Evolutionary conservation across 768 basidiomycete species (phyloP).

Genomic region (Astraeus odoratus): DNA sequence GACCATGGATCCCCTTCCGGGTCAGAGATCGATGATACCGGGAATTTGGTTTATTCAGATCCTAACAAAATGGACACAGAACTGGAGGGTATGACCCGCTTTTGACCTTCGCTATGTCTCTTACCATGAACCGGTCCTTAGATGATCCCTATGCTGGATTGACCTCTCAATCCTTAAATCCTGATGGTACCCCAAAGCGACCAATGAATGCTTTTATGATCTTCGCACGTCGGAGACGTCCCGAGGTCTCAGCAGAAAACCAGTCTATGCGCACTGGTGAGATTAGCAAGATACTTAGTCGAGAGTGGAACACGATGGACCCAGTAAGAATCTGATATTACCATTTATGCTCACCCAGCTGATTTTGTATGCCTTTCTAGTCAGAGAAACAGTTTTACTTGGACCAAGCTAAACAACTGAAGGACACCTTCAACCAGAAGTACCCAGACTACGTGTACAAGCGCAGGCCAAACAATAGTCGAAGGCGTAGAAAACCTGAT

Average conservation of each 20-base stretch:
- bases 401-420: slow-evolving; percentile 78
- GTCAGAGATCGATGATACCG: slow-evolving; percentile 45
- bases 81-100: slow-evolving; percentile 35
- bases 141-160: slow-evolving; percentile 42
- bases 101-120: slow-evolving; percentile 6
- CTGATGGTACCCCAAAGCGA: slow-evolving; percentile 82
- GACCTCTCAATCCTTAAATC: slow-evolving; percentile 75
- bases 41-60: slow-evolving; percentile 24
- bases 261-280: slow-evolving; percentile 88
- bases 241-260: slow-evolving; percentile 81
- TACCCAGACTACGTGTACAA: slow-evolving; percentile 90
- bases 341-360: background rate
- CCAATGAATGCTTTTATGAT: slow-evolving; percentile 97
- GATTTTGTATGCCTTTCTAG: slow-evolving; percentile 28
- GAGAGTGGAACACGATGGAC: slow-evolving; percentile 80
- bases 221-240: slow-evolving; percentile 74
- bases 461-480: slow-evolving; percentile 81
- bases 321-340: slow-evolving; percentile 38
- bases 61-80: slow-evolving; percentile 38
- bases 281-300: slow-evolving; percentile 81
- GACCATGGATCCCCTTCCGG: slow-evolving; percentile 48
- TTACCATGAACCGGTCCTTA: slow-evolving; percentile 14
- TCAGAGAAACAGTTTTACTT: slow-evolving; percentile 82
- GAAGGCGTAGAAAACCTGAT: slow-evolving; percentile 50
- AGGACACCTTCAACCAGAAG: slow-evolving; percentile 78